Percentiles rank a stretch among this genome's conserved stretches.
Conservation (phyloP, 257 asterid species). For the Fraxinus pennsylvanica region DNA sequence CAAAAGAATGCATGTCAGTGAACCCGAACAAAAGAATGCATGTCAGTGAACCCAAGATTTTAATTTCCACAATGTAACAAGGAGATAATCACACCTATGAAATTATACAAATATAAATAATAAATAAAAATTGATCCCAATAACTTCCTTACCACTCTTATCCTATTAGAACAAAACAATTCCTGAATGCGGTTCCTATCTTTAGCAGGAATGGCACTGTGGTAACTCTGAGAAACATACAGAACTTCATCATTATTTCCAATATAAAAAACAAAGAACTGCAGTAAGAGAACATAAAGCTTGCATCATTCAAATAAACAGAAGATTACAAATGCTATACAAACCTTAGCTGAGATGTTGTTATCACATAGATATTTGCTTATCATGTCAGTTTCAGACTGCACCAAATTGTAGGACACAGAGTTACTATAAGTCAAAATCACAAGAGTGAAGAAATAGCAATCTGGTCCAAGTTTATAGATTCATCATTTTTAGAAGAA, state of each 20-base stretch:
- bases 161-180: conserved; percentile 78
- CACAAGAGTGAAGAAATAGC: conserved; percentile 2
- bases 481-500: conserved; percentile 15
- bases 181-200: conserved; percentile 80
- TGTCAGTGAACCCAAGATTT: conserved; percentile 18
- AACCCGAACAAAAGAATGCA: conserved; percentile 33
- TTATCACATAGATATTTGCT: conserved; percentile 81
- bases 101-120: conserved; percentile 8
- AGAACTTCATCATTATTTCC: conserved; percentile 9
- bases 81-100: conserved; percentile 8
- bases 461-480: conserved; percentile 13
- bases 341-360: conserved; percentile 84
- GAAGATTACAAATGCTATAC: conserved; percentile 37
- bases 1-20: too few relatives aligned
- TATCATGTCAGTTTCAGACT: conserved; percentile 88
- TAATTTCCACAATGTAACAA: conserved; percentile 2
- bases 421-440: conserved; percentile 21
- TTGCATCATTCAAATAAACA: conserved; percentile 23
- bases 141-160: conserved; percentile 72
- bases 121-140: background rate
- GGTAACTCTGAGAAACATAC: conserved; percentile 71
- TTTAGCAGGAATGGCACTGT: conserved; percentile 84
- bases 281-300: conserved; percentile 25
- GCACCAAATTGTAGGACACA: conserved; percentile 30
- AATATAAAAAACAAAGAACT: conserved; percentile 22